Evolutionary conservation across 2,329 filamentous ascomycete genomes (phyloP).

Genomic region (Beauveria bassiana): DNA sequence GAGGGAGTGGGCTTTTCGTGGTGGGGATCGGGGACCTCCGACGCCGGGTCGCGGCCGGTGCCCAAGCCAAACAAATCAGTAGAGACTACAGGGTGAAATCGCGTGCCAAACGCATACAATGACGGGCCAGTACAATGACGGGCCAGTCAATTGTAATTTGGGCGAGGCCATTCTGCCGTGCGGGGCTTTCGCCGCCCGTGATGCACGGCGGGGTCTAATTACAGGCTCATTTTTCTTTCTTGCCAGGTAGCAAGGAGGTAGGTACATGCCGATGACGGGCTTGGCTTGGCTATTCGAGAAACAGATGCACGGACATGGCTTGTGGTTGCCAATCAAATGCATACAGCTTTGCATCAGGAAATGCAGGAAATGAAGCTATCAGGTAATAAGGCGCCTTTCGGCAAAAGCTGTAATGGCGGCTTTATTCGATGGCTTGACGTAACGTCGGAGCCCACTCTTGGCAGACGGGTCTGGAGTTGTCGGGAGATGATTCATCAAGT

Average conservation of each 20-base stretch:
- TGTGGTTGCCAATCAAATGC: background rate
- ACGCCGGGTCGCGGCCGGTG: conserved; percentile 16
- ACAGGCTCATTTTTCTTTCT: background rate
- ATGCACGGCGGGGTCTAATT: background rate
- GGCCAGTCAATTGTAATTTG: background rate
- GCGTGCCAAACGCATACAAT: background rate
- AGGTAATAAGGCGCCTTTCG: conserved; percentile 3
- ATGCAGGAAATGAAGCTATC: conserved; percentile 1
- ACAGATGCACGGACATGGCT: background rate
- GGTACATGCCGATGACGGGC: background rate
- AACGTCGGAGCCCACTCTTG: background rate
- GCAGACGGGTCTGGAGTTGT: background rate
- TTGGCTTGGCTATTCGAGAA: background rate
- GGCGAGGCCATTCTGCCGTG: background rate
- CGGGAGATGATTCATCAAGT: background rate
- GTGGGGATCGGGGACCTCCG: conserved; percentile 26
- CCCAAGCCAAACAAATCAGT: background rate
- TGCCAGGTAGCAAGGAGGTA: background rate
- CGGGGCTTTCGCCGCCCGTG: background rate
- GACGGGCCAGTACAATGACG: background rate
- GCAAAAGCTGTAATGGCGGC: background rate
- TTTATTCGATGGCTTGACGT: conserved; percentile 9
- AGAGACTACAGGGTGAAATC: background rate
- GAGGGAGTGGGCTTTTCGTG: background rate
- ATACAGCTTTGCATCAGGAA: background rate